Base-by-base conservation (phyloP, 1,284 basidiomycete genomes). In the Golubevia pallescens region DNA sequence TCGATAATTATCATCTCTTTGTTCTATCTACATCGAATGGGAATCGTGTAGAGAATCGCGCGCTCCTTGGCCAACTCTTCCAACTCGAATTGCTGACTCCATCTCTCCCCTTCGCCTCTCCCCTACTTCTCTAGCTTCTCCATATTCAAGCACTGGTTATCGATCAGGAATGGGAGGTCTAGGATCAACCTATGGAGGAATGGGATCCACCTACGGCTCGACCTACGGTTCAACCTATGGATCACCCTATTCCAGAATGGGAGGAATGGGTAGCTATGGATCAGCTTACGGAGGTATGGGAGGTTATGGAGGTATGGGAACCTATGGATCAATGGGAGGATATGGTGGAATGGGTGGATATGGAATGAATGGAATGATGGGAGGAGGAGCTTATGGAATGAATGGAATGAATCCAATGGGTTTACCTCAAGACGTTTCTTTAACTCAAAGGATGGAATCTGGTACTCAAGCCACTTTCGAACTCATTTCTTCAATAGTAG, bases 401-500 rank as follows among this genome's bases (percentile, higher is more conserved):
- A 73, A 73, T 7, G 71, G 71, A 68, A 75, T 68, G 2, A 42
- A 42, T n/a, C 61, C 60, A 21, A 60, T 60, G 61, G 68, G 75
- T 2, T 72, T 71, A 68, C 70, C n/a, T n/a, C n/a, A n/a, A n/a
- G n/a, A n/a, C n/a, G n/a, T n/a, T n/a, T 91, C 91, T 3, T 90
- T 97, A 69, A 92, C 94, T 0, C 93, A 94, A 79, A 91, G 93
- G 0, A 91, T 97, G 75, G 93, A 96, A 87, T 87, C 91, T 7
- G 93, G 93, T 13, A 98, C 95, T 0, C 92, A 93, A 68, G 92
- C 93, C 61, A 97, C 95, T 0, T 99, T 99, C 78, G 90, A 93
- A 19, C 91, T 99, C 65, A 89, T 99, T 57, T 94, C 97, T 79
- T 93, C 92, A 42, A 93, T 99, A 81, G 96, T 99, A 55, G 93